Evolutionary conservation across 352 stramenopile genomes (phyloP), one percentile per base, ranked within the genome.

Genomic region (Pythium scleroteichum): DNA sequence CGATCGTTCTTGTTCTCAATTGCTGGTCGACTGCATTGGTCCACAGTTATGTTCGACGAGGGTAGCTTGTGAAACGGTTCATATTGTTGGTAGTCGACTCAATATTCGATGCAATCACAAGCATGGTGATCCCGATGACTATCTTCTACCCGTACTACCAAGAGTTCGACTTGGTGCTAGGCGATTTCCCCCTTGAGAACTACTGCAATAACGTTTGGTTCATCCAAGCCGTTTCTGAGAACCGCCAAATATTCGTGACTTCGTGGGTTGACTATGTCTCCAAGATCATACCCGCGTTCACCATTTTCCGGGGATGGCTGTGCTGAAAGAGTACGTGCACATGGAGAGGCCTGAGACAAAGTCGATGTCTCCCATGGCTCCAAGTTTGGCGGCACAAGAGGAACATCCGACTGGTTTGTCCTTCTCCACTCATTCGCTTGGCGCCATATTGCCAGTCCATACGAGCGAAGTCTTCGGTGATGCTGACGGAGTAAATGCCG

Each of bases 201-300:
- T 63, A 59, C 27, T 71, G 68, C 26, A 13, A 60, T n/a, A 62
- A 74, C 22, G 52, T 54, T 0, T 74, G 59, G 58, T 61, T 68
- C 17, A 55, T 61, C 38, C 33, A 59, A 4, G 60, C 59, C 2
- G 44, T 69, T 16, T 59, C 62, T 3, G 62, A 68, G 41, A 68
- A 62, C 29, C 65, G 48, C 9, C 54, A 67, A 57, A 35, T 72
- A 2, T 57, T 72, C 24, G 61, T 69, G 17, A 61, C 44, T 1
- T 72, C 65, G 9, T 58, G 38, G 49, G 24, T 69, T 12, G 65
- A 72, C 20, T 56, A 45, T 26, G 24, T 59, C n/a, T 49, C 38
- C 4, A 58, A 60, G 19, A 16, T 52, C 24, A 23, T 12, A 13
- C 53, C 53, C 5, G 7, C 33, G 16, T 27, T 60, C 26, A 50